Evolutionary conservation across 2,329 filamentous ascomycete genomes (phyloP), one percentile per base, ranked within the genome.

Genomic region (Alternaria sp.): DNA sequence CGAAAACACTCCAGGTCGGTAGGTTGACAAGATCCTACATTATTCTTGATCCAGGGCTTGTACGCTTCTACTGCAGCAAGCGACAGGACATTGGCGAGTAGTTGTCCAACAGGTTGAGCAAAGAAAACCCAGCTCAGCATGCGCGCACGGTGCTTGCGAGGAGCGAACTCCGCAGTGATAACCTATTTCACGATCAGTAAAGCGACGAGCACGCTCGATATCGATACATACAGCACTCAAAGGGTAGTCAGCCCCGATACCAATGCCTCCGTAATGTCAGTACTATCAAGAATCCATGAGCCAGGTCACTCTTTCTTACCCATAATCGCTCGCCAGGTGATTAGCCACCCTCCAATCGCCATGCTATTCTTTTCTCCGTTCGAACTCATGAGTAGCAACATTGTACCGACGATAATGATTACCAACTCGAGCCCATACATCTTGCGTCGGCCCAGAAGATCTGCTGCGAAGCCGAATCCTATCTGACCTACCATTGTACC

Each of bases 101-200:
- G 59, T 49, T 81, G 80, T 5, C 80, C 80, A 18, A 81, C 65
- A 4, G 79, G 78, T 48, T 81, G 80, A 56, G 80, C 80, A 39
- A 80, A 73, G 63, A 81, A 81, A 1, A 81, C 78, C 54, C 75
- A 75, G 30, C 74, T 73, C 61, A 81, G 61, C 79, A 81, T 81
- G n/a, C 78, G 67, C 3, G 74, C 79, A 26, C 79, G 70, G 47
- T 72, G 69, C 49, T 73, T 74, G 16, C 74, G 65, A 3, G 78
- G 77, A 4, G 79, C 74, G 68, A 79, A 81, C 51, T 81, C 79
- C 4, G 74, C 68, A 5, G 76, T 77, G 20, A 81, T 80, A 30
- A 74, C 62, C 64, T 67, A 30, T 6, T 6, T 39, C 14, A 28
- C 34, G 43, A 38, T 64, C 24, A 64, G 55, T 28, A 14, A 16